Evolutionary conservation across 768 basidiomycete genomes (phyloP).

Genomic region (Boletus subcaerulescens): DNA sequence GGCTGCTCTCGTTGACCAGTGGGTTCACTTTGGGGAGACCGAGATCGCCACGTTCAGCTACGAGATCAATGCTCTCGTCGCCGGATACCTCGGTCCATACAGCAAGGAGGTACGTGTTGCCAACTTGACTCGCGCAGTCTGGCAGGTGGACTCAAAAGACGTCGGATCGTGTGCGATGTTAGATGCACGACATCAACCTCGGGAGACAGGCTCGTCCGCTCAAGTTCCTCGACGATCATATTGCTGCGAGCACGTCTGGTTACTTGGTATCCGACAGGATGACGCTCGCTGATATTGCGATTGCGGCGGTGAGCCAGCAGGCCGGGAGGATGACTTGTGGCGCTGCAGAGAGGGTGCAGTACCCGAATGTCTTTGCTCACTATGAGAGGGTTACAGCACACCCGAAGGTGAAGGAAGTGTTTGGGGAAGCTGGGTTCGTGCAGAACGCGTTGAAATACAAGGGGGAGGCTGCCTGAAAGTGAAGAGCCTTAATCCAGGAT

Average conservation of each 20-base stretch:
- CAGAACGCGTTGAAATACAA: constrained; percentile 16
- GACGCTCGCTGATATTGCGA: constrained; percentile 27
- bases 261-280: constrained; percentile 24
- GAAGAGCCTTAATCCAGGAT: too few relatives aligned
- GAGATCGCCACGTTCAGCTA: constrained; percentile 26
- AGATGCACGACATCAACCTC: constrained; percentile 19
- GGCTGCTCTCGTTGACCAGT: constrained; percentile 30
- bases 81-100: constrained; percentile 20
- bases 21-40: constrained; percentile 29
- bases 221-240: constrained; percentile 24
- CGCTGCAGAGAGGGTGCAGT: constrained; percentile 24
- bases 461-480: constrained; percentile 1
- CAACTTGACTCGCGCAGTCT: not conserved
- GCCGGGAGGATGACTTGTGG: constrained; percentile 26
- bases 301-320: constrained; percentile 23
- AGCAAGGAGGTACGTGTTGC: constrained; percentile 18
- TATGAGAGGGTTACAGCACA: constrained; percentile 20
- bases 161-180: too few relatives aligned
- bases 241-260: constrained; percentile 15
- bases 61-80: constrained; percentile 15
- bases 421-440: constrained; percentile 18
- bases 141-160: too few relatives aligned
- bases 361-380: constrained; percentile 26
- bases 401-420: constrained; percentile 15
- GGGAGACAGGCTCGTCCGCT: constrained; percentile 22